Conservation (phyloP, 2,329 filamentous ascomycete species). For the Hypoxylon sp. region DNA sequence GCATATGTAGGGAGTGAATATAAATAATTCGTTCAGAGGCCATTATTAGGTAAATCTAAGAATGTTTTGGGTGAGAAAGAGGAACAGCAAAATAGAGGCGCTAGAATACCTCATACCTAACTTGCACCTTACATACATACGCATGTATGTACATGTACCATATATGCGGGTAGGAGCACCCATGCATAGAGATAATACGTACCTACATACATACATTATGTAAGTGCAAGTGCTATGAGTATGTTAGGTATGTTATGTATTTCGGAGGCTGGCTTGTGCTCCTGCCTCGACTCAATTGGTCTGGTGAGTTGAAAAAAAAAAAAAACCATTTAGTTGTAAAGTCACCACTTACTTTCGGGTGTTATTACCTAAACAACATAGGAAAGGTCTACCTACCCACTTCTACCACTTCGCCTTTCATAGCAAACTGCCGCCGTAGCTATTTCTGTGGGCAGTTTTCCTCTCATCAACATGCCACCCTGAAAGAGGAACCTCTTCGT, state of each 20-base stretch:
- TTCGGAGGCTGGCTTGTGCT: slow-evolving; percentile 25
- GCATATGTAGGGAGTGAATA: neutral
- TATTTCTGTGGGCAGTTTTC: slow-evolving; percentile 25
- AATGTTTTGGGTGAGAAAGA: neutral
- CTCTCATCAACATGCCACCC: slow-evolving; percentile 27
- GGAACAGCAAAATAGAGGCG: neutral
- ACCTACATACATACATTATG: slow-evolving; percentile 11
- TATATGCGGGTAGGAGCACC: slow-evolving; percentile 4
- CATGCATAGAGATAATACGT: slow-evolving; percentile 9
- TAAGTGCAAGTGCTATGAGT: neutral
- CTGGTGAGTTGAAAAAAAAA: slow-evolving; percentile 17
- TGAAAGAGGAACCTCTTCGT: slow-evolving; percentile 9
- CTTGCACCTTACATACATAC: slow-evolving; percentile 3
- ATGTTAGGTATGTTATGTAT: too few species aligned
- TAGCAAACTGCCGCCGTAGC: slow-evolving; percentile 27
- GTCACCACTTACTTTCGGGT: slow-evolving; percentile 24
- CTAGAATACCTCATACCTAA: neutral
- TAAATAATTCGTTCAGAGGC: neutral
- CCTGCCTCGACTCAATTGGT: slow-evolving; percentile 28
- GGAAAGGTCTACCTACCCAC: slow-evolving; percentile 33
- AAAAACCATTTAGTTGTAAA: slow-evolving; percentile 5
- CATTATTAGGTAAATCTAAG: neutral
- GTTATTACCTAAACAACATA: slow-evolving; percentile 39
- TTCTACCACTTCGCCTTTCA: slow-evolving; percentile 22
- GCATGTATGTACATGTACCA: neutral